Conservation (phyloP, 257 asterid species). For the Nicotiana otophora region DNA sequence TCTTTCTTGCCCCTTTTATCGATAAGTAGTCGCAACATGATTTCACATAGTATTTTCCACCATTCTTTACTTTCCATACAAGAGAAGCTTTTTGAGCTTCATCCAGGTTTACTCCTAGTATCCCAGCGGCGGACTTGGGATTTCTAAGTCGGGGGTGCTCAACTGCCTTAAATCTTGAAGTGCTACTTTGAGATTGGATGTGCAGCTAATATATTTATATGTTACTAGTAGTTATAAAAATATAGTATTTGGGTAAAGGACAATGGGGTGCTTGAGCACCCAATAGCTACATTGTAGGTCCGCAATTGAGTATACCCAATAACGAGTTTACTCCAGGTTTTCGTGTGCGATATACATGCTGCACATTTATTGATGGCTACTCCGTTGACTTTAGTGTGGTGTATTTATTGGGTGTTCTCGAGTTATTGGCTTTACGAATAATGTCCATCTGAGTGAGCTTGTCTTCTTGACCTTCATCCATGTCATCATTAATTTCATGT, state of each 20-base stretch:
- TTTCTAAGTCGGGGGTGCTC: too few species aligned
- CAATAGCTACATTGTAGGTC: too few species aligned
- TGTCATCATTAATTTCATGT: not conserved
- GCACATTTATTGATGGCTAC: not conserved
- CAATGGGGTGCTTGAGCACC: too few species aligned
- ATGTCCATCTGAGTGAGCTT: not conserved
- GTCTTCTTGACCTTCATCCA: not conserved
- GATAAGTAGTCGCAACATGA: slow-evolving; percentile 9
- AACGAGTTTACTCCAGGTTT: not conserved
- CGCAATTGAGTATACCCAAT: not conserved
- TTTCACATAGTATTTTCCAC: slow-evolving; percentile 8
- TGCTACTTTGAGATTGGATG: too few species aligned
- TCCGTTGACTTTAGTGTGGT: not conserved
- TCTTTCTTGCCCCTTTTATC: not conserved
- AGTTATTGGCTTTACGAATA: not conserved
- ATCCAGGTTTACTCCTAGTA: not conserved
- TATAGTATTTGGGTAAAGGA: too few species aligned
- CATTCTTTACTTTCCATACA: not conserved
- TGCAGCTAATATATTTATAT: too few species aligned
- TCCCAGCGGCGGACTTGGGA: not conserved
- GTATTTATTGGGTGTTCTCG: not conserved
- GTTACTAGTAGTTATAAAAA: too few species aligned
- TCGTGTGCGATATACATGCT: not conserved
- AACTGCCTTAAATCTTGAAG: too few species aligned
- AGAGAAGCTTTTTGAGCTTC: not conserved